Evolutionary conservation across 2,329 filamentous ascomycete genomes (phyloP).

Genomic region (Cordyceps pruinosa): DNA sequence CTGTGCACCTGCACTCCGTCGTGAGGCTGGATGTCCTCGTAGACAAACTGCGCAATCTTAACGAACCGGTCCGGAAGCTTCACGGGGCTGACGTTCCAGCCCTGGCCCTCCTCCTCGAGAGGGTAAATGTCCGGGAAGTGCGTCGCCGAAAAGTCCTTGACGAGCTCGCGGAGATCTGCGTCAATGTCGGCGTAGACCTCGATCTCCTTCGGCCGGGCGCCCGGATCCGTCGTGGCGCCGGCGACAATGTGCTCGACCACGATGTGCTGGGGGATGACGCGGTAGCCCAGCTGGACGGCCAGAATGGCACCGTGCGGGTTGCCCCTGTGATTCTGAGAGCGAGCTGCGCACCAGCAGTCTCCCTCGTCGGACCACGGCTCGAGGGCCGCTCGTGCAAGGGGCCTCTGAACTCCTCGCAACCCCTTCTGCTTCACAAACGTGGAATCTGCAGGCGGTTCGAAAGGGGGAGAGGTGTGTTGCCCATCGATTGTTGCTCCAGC

Average conservation of each 20-base stretch:
- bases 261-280: conserved; percentile 60
- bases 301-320: conserved; percentile 54
- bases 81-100: conserved; percentile 24
- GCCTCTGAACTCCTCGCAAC: conserved; percentile 15
- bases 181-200: conserved; percentile 61
- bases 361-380: conserved; percentile 66
- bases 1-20: conserved; percentile 46
- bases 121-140: conserved; percentile 30
- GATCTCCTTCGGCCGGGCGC: conserved; percentile 57
- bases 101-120: conserved; percentile 12
- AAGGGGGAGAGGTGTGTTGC: conserved; percentile 53
- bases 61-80: conserved; percentile 37
- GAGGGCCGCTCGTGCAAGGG: conserved; percentile 49
- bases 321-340: conserved; percentile 31
- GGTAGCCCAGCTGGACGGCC: conserved; percentile 51
- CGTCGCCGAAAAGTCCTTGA: conserved; percentile 36
- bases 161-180: conserved; percentile 32
- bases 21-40: conserved; percentile 37
- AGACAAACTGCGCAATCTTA: conserved; percentile 52
- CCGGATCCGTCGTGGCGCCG: conserved; percentile 53
- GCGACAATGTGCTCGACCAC: conserved; percentile 66
- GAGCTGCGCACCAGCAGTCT: conserved; percentile 78
- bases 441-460: conserved; percentile 23
- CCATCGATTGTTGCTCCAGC: conserved; percentile 60
- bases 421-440: conserved; percentile 17